A percentile compares a stretch with the other conserved stretches of the same genome.
These are phyloP conservation scores for Plenodomus tracheiphilus DNA, from an alignment of 2,329 filamentous ascomycete genomes.

Conservation along the genomic window DNA sequence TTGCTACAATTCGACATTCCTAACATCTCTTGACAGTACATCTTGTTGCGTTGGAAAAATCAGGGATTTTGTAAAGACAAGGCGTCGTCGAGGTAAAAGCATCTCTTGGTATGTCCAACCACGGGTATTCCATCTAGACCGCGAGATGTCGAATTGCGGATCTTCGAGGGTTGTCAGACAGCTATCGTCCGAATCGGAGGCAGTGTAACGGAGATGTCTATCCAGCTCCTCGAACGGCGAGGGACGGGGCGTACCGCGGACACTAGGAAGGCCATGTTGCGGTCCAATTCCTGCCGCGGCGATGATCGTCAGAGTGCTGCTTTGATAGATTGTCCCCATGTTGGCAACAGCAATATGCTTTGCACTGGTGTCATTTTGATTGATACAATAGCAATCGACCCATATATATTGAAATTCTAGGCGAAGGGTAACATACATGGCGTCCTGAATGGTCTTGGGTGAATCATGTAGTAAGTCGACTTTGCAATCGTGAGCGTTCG, in stretches of 20 bases:
- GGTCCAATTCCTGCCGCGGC: conserved; percentile 6
- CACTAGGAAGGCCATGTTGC: conserved; percentile 5
- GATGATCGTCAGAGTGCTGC: conserved; percentile 12
- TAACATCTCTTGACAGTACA: background rate
- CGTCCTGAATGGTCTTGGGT: conserved; percentile 1
- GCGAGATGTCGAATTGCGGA: rapidly evolving
- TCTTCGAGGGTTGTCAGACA: no score
- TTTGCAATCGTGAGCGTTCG: background rate
- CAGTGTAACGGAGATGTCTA: background rate
- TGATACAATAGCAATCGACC: conserved; percentile 8
- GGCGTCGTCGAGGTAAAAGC: conserved; percentile 1
- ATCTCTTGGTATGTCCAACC: conserved; percentile 10
- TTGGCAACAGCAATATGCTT: conserved; percentile 7
- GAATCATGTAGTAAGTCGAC: background rate
- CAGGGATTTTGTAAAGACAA: conserved; percentile 5
- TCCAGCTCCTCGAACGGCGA: no score
- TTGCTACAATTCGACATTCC: no score
- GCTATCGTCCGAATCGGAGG: no score
- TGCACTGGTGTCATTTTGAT: background rate
- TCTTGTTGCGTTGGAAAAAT: conserved; percentile 3
- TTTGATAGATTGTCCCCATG: conserved; percentile 15
- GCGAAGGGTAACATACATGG: background rate
- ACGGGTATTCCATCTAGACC: background rate
- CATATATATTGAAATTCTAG: conserved; percentile 3
- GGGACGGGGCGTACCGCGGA: background rate